Base-by-base conservation (phyloP, 805 yeast genomes). In the Nakazawaea ambrosiae region DNA sequence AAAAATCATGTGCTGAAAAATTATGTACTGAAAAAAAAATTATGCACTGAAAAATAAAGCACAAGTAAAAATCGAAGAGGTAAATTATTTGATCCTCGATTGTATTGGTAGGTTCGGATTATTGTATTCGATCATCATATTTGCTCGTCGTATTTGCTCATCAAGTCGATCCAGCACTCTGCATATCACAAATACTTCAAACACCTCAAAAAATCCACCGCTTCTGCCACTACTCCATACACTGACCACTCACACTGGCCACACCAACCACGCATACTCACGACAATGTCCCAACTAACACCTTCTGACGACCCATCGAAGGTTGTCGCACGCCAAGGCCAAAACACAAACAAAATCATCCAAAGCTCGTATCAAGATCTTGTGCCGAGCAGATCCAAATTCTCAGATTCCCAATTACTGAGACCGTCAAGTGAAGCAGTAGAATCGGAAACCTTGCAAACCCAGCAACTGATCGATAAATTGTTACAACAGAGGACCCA, bases 301-400 rank as follows among this genome's bases (percentile, higher is more conserved):
- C n/a, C n/a, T n/a, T n/a, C n/a, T n/a, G 28, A 26, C n/a, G 28
- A 26, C 16, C n/a, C 16, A 12, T 26, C 28, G 16, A 8, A 10
- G 16, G 10, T 26, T 8, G 28, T 26, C 7, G 16, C 12, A 14
- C 7, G 28, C 7, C 28, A 26, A 12, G 28, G 28, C 6, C 28
- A 26, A 6, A 8, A 8, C 28, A 12, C 10, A 12, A 14, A 26
- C 28, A 26, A 66, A 22, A 48, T 49, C 9, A 61, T 62, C 12
- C 79, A 73, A 43, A 51, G 77, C 0, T 58, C 73, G 0, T 72
- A 73, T 37, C 65, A 68, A 25, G 82, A 75, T 37, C 68, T 82
- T 22, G 68, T 79, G 19, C 88, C 89, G 0, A 57, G 80, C 34
- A 67, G 83, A 45, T 10, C 29, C 9, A n/a, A 16, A 3, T 32